Conservation (phyloP, 129 eudicot genomes). For the Escallonia herrerae region DNA sequence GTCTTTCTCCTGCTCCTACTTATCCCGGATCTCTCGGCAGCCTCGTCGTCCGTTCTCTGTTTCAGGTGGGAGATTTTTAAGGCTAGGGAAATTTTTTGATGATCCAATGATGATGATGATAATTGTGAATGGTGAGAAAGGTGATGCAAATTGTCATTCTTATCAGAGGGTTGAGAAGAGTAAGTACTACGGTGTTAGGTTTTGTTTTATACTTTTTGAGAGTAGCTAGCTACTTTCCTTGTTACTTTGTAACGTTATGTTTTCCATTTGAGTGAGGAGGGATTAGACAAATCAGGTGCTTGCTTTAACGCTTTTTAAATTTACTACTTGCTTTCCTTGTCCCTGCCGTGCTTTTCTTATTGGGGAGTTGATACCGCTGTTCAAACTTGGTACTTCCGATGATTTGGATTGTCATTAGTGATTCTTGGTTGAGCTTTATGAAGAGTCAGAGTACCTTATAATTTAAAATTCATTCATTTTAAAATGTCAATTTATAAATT, state of each 20-base stretch:
- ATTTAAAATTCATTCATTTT: no score
- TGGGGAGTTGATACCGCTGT: no score
- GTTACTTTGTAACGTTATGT: background rate
- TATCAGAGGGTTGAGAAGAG: background rate
- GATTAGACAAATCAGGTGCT: background rate
- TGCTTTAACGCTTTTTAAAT: background rate
- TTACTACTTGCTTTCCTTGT: no score
- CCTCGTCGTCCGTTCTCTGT: background rate
- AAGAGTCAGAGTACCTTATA: no score
- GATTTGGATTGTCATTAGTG: no score
- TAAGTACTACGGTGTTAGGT: constrained; percentile 1
- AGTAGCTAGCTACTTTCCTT: background rate
- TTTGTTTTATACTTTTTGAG: constrained; percentile 1
- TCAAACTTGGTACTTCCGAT: no score
- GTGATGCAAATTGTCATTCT: background rate
- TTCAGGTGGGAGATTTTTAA: constrained; percentile 1
- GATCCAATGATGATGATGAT: constrained; percentile 15
- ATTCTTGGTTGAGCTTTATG: no score
- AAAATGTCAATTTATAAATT: no score
- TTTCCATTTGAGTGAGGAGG: background rate
- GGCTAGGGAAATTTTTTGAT: constrained; percentile 25
- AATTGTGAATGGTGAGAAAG: constrained; percentile 3
- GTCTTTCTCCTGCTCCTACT: constrained; percentile 3
- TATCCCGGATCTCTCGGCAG: constrained; percentile 16
- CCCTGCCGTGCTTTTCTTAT: no score